Percentiles rank a stretch among this genome's conserved stretches.
phyloP scores from a whole-genome alignment of 805 yeast genomes.

The Starmerella floris region DNA sequence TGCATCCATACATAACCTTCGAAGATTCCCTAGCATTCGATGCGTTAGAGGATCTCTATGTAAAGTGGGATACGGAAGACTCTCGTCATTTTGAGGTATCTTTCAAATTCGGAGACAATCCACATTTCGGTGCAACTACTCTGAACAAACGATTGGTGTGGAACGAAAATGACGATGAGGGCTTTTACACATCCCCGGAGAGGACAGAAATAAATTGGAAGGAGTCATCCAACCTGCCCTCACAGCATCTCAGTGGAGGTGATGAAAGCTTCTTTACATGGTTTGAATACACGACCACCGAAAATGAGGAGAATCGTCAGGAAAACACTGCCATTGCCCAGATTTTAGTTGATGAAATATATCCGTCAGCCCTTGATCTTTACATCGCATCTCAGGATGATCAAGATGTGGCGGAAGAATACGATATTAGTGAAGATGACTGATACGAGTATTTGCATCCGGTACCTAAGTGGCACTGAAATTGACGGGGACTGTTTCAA shows the following conservation, averaged over 20 bases:
- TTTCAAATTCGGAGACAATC: constrained; percentile 41
- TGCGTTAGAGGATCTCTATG: constrained; percentile 46
- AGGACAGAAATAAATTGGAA: constrained; percentile 60
- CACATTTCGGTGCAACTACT: constrained; percentile 41
- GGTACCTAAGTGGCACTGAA: no score
- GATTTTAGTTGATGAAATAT: constrained; percentile 62
- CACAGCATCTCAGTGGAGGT: constrained; percentile 33
- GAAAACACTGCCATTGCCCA: constrained; percentile 68
- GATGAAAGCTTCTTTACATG: constrained; percentile 71
- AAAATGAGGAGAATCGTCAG: constrained; percentile 47
- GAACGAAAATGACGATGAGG: constrained; percentile 10
- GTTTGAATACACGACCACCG: constrained; percentile 72
- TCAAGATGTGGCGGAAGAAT: constrained; percentile 18
- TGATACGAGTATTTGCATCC: no score
- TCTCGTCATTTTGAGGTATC: constrained; percentile 49
- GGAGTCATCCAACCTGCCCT: constrained; percentile 41
- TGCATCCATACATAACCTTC: constrained; percentile 62
- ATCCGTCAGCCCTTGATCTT: constrained; percentile 72
- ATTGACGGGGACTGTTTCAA: no score
- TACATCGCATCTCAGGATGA: constrained; percentile 25
- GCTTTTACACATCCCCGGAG: constrained; percentile 30
- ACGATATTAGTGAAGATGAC: constrained; percentile 17
- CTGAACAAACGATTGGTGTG: constrained; percentile 45
- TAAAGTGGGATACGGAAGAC: constrained; percentile 33
- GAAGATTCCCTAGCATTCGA: constrained; percentile 71